These are phyloP conservation scores for Hypseocharis bilobata DNA, from an alignment of 441 rosid species.

Conservation along the genomic window DNA sequence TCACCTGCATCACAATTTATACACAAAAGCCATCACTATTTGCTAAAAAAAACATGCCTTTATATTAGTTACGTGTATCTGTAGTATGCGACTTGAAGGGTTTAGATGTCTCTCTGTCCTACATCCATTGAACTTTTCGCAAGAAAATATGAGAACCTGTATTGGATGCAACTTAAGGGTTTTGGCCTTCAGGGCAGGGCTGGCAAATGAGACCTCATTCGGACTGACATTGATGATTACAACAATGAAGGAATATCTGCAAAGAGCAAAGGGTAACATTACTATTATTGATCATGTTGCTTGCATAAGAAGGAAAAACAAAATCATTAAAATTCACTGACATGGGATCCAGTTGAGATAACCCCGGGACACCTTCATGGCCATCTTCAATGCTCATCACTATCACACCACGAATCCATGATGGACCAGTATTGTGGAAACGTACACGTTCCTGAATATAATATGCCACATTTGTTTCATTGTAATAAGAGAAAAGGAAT, in stretches of 20 bases:
- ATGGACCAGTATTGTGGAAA: slow-evolving; percentile 71
- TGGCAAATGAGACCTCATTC: slow-evolving; percentile 41
- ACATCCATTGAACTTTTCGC: neutral
- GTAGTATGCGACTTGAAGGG: too few species aligned
- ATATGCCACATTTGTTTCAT: slow-evolving; percentile 11
- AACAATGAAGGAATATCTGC: slow-evolving; percentile 64
- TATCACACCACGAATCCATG: slow-evolving; percentile 64
- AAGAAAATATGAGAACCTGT: slow-evolving; percentile 39
- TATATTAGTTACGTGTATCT: too few species aligned
- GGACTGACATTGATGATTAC: slow-evolving; percentile 66
- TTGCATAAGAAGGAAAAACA: neutral
- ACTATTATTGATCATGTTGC: slow-evolving; percentile 1
- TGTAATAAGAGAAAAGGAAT: neutral
- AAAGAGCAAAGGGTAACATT: slow-evolving; percentile 15
- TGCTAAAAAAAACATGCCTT: too few species aligned
- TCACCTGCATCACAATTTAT: slow-evolving; percentile 32
- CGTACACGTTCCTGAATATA: slow-evolving; percentile 53
- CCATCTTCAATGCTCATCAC: slow-evolving; percentile 92
- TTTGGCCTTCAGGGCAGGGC: slow-evolving; percentile 39
- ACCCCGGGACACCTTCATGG: slow-evolving; percentile 44
- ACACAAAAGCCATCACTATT: neutral
- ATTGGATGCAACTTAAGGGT: slow-evolving; percentile 65
- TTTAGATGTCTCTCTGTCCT: too few species aligned
- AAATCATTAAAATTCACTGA: slow-evolving; percentile 28
- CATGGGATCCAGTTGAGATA: slow-evolving; percentile 65